Conservation (phyloP, 345 rosid genomes). For the Rhizophora mangle region DNA sequence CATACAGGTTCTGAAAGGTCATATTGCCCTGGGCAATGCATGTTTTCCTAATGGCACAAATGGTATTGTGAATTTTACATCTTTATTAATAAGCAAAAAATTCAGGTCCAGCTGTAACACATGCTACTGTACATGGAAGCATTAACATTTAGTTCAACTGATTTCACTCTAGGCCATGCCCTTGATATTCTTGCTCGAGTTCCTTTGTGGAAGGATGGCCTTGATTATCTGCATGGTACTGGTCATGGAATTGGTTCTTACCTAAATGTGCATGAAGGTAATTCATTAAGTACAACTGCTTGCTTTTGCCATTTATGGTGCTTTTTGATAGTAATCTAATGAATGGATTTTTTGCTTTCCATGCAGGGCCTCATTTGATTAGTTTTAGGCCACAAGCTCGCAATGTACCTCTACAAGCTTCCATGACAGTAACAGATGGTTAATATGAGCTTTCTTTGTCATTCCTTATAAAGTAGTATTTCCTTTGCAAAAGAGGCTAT, state of each 20-base stretch:
- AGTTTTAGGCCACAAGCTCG: constrained; percentile 82
- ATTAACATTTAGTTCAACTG: neutral
- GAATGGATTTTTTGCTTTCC: neutral
- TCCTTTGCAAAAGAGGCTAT: neutral
- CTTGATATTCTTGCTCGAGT: constrained; percentile 92
- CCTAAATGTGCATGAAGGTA: constrained; percentile 94
- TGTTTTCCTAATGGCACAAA: constrained; percentile 86
- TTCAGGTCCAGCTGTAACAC: neutral
- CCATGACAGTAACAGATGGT: constrained; percentile 99
- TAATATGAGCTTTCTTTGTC: constrained; percentile 18
- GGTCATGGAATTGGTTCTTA: constrained; percentile 99
- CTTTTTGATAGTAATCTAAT: constrained; percentile 6
- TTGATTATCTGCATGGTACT: constrained; percentile 96
- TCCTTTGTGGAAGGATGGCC: constrained; percentile 89
- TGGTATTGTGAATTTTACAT: constrained; percentile 42
- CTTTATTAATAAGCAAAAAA: constrained; percentile 2
- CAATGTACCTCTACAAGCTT: constrained; percentile 86
- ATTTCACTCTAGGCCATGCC: constrained; percentile 49
- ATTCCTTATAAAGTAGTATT: neutral
- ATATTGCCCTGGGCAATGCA: constrained; percentile 80
- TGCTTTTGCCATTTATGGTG: neutral
- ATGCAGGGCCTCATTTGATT: constrained; percentile 87
- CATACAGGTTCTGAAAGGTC: constrained; percentile 88
- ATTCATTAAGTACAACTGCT: constrained; percentile 21
- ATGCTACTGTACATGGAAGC: neutral